Conservation (phyloP, 495 filamentous ascomycete genomes). For the Penicillium desertorum region DNA sequence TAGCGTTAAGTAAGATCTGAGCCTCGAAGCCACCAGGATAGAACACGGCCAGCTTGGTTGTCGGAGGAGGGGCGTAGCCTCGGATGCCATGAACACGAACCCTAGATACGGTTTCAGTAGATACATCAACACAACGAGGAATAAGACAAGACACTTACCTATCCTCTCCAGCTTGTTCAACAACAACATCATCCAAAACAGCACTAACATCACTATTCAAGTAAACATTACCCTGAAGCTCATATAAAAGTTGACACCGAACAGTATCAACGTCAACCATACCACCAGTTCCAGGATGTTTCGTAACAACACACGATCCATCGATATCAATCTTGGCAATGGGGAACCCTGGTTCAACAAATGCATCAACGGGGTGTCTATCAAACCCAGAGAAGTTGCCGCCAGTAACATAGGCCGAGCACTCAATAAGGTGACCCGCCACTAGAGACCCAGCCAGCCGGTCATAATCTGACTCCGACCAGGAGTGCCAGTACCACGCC, state of each 20-base stretch:
- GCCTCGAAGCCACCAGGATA: constrained; percentile 49
- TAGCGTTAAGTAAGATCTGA: constrained; percentile 42
- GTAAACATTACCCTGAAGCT: constrained; percentile 55
- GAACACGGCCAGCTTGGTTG: constrained; percentile 54
- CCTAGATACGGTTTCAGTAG: constrained; percentile 15
- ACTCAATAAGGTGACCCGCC: constrained; percentile 54
- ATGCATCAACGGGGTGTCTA: constrained; percentile 24
- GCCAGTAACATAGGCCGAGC: constrained; percentile 52
- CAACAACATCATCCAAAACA: constrained; percentile 37
- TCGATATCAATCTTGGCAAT: constrained; percentile 40
- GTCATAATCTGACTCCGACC: constrained; percentile 41
- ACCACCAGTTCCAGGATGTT: constrained; percentile 26
- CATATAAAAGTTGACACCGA: constrained; percentile 55
- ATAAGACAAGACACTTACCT: constrained; percentile 17
- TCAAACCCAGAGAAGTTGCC: constrained; percentile 55
- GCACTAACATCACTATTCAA: constrained; percentile 55
- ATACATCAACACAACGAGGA: background rate
- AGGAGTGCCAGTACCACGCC: constrained; percentile 48
- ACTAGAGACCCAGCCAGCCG: constrained; percentile 45
- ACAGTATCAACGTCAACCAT: constrained; percentile 42
- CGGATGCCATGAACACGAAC: constrained; percentile 46
- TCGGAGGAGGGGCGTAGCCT: constrained; percentile 51
- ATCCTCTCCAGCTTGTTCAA: constrained; percentile 33
- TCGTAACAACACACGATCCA: constrained; percentile 34
- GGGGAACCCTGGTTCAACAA: constrained; percentile 38